Conservation (phyloP, 192 early-diverging fungal species). For the Geranomyces variabilis region DNA sequence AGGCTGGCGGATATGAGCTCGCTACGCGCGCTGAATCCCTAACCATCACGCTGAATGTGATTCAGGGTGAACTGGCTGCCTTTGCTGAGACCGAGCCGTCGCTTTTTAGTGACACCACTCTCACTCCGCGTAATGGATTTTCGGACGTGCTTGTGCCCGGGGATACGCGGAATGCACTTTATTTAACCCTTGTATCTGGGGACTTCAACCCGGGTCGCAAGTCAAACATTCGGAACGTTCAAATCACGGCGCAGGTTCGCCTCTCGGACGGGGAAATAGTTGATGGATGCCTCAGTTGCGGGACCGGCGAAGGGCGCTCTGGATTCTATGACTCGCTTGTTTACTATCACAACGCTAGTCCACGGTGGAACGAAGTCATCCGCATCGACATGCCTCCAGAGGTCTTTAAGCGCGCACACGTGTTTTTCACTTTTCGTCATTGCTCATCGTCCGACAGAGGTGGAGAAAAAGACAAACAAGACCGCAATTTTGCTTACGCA, state of each 20-base stretch:
- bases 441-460: conserved; percentile 22
- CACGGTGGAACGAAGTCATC: conserved; percentile 68
- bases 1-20: conserved; percentile 47
- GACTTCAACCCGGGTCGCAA: conserved; percentile 58
- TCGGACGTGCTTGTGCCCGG: conserved; percentile 51
- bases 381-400: conserved; percentile 60
- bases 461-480: conserved; percentile 34
- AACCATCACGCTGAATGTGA: conserved; percentile 36
- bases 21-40: conserved; percentile 49
- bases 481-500: conserved; percentile 64
- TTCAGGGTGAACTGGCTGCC: conserved; percentile 12
- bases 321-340: conserved; percentile 61
- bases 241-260: conserved; percentile 62
- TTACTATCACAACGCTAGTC: conserved; percentile 61
- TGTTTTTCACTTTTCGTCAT: conserved; percentile 65
- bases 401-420: conserved; percentile 60
- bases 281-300: conserved; percentile 56
- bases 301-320: conserved; percentile 35
- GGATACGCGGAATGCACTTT: conserved; percentile 59
- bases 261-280: conserved; percentile 58
- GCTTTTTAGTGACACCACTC: conserved; percentile 44
- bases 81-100: conserved; percentile 47
- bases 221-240: conserved; percentile 55
- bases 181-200: conserved; percentile 59
- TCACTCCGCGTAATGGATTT: conserved; percentile 63